Evolutionary conservation across 805 yeast genomes (phyloP), one percentile per base, ranked within the genome.

Genomic region (Metschnikowia dekortorum): DNA sequence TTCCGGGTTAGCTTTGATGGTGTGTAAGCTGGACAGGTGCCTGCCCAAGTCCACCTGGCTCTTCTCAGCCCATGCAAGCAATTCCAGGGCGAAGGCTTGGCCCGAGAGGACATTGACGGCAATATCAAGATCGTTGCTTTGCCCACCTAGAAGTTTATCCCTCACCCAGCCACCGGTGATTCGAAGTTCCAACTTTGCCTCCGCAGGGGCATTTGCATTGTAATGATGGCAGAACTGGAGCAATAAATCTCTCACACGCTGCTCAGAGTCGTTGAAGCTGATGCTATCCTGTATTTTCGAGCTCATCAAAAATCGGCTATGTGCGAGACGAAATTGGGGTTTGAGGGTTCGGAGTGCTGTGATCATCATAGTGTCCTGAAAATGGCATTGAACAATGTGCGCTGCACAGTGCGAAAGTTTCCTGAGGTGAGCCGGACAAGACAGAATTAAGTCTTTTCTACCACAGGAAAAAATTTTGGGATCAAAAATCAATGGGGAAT

Each of bases 131-230:
- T 94, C 99, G 62, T 92, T 83, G 39, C 92, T 84, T 22, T 81
- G 82, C 43, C 78, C 76, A 0, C 96, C 96, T 31, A 94, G 71
- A 30, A 94, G 71, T 68, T 94, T 94, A 66, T 94, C 99, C 59
- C 99, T 78, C 2, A 94, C 99, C 99, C 99, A 92, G 0, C 99
- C 99, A 34, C 99, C 99, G 0, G 97, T 91, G 57, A 94, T 87
- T 53, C 99, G 67, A 11, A 87, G 73, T 40, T 78, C 84, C 8
- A 85, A 63, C n/a, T 55, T 60, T 16, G 61, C 36, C 53, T 57
- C 46, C 9, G 47, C 45, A 16, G 43, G 29, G 11, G 46, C 47
- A 2, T 52, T 43, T 10, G 54, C 28, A 53, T 76, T 75, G 56
- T 75, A 71, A 42, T 61, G 54, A 41, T 60, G 55, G 59, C 75